Conservation (phyloP, 768 basidiomycete genomes). For the Omphalotus guepiniiformis region DNA sequence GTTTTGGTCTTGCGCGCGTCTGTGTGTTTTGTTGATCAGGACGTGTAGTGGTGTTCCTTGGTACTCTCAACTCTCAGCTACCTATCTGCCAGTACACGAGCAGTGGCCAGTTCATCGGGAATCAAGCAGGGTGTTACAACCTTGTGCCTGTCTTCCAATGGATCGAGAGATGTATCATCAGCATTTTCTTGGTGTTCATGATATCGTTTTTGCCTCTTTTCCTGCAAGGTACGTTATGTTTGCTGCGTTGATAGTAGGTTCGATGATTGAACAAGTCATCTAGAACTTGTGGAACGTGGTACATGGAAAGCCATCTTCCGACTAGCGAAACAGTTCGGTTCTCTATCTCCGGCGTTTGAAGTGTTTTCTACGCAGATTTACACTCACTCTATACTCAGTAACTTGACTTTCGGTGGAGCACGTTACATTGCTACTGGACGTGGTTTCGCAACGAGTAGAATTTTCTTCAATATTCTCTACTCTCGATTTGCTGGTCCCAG, state of each 20-base stretch:
- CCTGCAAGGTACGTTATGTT: constrained; percentile 79
- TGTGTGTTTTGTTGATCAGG: constrained; percentile 13
- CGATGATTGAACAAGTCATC: too few species aligned
- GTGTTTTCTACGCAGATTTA: constrained; percentile 98
- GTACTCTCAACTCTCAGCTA: constrained; percentile 82
- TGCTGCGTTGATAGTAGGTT: too few species aligned
- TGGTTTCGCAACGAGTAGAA: constrained; percentile 95
- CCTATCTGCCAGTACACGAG: constrained; percentile 75
- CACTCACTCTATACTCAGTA: constrained; percentile 94
- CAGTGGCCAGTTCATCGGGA: constrained; percentile 67
- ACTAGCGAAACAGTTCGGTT: constrained; percentile 90
- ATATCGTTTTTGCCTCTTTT: constrained; percentile 94
- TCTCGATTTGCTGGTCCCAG: constrained; percentile 98
- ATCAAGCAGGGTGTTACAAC: constrained; percentile 90
- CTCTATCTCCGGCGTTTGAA: constrained; percentile 93
- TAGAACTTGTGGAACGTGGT: constrained; percentile 94
- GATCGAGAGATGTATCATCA: constrained; percentile 95
- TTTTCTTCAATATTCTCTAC: constrained; percentile 92
- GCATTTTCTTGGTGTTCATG: constrained; percentile 98
- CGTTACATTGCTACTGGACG: constrained; percentile 98
- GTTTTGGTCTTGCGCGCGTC: constrained; percentile 2
- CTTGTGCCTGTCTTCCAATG: constrained; percentile 89
- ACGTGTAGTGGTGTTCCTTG: constrained; percentile 83
- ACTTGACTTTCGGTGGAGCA: constrained; percentile 96
- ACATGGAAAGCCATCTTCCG: constrained; percentile 89